Evolutionary conservation across 1,139 yeast species (phyloP).

Genomic region (Scheffersomyces lignicola): DNA sequence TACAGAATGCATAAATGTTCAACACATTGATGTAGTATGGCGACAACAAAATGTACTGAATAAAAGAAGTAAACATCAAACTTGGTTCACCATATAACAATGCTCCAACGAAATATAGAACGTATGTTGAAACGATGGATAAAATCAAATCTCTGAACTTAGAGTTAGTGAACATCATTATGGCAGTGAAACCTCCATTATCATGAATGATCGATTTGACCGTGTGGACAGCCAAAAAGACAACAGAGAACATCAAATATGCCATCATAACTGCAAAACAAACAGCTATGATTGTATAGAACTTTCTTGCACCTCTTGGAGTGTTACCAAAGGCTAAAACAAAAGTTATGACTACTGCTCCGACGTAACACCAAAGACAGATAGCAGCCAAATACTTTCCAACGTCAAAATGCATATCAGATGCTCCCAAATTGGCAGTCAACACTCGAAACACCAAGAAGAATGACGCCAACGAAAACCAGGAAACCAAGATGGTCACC

Average conservation of each 20-base stretch:
- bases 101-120: constrained; percentile 76
- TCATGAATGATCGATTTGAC: constrained; percentile 39
- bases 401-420: constrained; percentile 44
- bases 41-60: constrained; percentile 68
- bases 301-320: constrained; percentile 47
- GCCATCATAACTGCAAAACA: constrained; percentile 48
- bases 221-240: constrained; percentile 78
- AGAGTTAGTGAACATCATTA: constrained; percentile 56
- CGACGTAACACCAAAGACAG: constrained; percentile 45
- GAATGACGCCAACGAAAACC: constrained; percentile 79
- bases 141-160: constrained; percentile 82
- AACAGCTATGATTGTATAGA: constrained; percentile 41
- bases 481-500: constrained; percentile 64
- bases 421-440: constrained; percentile 54
- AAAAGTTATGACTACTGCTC: constrained; percentile 43
- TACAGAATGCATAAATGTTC: constrained; percentile 82
- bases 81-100: constrained; percentile 73
- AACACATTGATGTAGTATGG: constrained; percentile 78
- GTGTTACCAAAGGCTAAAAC: constrained; percentile 51
- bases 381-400: constrained; percentile 45
- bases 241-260: constrained; percentile 66
- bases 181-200: constrained; percentile 43
- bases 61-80: constrained; percentile 73
- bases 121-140: constrained; percentile 84
- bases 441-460: constrained; percentile 70